Percentiles rank a stretch among this genome's conserved stretches.
Evolutionary conservation across 164 flowering plant species (phyloP).

Genomic region (Aristolochia contorta): DNA sequence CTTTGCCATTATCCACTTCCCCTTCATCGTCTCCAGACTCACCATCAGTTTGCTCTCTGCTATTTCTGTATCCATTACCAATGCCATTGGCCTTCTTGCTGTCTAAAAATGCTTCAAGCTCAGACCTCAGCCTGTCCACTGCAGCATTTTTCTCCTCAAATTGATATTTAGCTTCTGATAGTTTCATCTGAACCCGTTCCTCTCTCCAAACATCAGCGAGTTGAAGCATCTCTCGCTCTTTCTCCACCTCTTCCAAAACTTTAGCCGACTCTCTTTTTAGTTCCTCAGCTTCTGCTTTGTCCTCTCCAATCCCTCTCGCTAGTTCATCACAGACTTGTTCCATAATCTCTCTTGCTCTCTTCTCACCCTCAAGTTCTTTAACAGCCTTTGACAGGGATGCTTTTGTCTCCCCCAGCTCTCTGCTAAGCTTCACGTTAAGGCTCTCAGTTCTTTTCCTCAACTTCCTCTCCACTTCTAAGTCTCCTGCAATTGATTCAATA

Average conservation of each 20-base stretch:
- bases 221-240: slow-evolving; percentile 86
- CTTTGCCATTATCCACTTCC: slow-evolving; percentile 26
- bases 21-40: slow-evolving; percentile 24
- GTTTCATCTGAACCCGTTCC: slow-evolving; percentile 80
- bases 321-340: slow-evolving; percentile 72
- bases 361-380: slow-evolving; percentile 75
- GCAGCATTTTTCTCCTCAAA: slow-evolving; percentile 83
- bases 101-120: slow-evolving; percentile 49
- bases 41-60: slow-evolving; percentile 17
- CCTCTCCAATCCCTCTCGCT: slow-evolving; percentile 60
- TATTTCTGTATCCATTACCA: slow-evolving; percentile 14
- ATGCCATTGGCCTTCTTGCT: slow-evolving; percentile 33
- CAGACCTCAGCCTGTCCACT: slow-evolving; percentile 51
- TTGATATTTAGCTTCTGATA: slow-evolving; percentile 71
- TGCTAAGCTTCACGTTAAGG: slow-evolving; percentile 79
- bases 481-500: slow-evolving; percentile 54
- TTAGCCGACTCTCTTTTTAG: slow-evolving; percentile 50
- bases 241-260: slow-evolving; percentile 61
- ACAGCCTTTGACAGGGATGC: slow-evolving; percentile 37
- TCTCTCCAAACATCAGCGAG: slow-evolving; percentile 69
- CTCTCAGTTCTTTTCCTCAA: slow-evolving; percentile 67
- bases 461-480: slow-evolving; percentile 80
- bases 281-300: slow-evolving; percentile 53
- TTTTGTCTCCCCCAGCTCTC: slow-evolving; percentile 66
- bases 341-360: slow-evolving; percentile 53